Conservation (phyloP, 2,329 filamentous ascomycete species). For the Ilyonectria sp. region DNA sequence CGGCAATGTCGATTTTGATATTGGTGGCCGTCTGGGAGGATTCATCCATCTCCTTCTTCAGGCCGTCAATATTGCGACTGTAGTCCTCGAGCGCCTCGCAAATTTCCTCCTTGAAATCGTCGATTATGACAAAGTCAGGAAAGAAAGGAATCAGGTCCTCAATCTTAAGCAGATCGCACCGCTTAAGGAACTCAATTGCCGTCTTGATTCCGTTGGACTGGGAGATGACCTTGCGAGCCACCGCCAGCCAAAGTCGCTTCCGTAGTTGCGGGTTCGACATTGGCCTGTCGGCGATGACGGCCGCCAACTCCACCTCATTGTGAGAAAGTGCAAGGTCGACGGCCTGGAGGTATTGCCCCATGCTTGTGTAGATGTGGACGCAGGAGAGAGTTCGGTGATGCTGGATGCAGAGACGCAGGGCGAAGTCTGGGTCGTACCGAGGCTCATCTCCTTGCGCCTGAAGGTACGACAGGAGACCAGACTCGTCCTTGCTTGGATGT, state of each 20-base stretch:
- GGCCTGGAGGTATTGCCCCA: constrained; percentile 94
- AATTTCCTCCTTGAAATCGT: constrained; percentile 99
- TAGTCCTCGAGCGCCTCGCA: constrained; percentile 95
- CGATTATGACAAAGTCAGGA: constrained; percentile 97
- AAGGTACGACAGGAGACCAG: constrained; percentile 88
- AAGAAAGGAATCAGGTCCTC: constrained; percentile 99
- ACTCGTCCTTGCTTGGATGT: constrained; percentile 85
- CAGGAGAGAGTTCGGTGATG: constrained; percentile 93
- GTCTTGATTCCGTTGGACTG: constrained; percentile 90
- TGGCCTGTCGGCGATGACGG: constrained; percentile 88
- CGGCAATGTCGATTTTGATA: constrained; percentile 90
- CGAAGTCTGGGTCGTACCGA: constrained; percentile 95
- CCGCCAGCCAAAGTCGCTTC: constrained; percentile 95
- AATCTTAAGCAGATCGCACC: constrained; percentile 92
- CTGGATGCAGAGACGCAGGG: constrained; percentile 94
- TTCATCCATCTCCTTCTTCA: constrained; percentile 97
- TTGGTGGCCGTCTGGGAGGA: constrained; percentile 89
- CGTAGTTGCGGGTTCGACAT: constrained; percentile 84
- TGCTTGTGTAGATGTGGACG: constrained; percentile 96
- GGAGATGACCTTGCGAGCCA: constrained; percentile 93
- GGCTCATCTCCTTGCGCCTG: constrained; percentile 91
- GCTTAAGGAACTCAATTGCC: constrained; percentile 93
- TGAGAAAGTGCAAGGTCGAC: constrained; percentile 94
- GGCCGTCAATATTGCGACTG: constrained; percentile 86
- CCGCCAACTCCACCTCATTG: constrained; percentile 89